phyloP scores from a whole-genome alignment of 306 rosid species.

The Sindora glabra region DNA sequence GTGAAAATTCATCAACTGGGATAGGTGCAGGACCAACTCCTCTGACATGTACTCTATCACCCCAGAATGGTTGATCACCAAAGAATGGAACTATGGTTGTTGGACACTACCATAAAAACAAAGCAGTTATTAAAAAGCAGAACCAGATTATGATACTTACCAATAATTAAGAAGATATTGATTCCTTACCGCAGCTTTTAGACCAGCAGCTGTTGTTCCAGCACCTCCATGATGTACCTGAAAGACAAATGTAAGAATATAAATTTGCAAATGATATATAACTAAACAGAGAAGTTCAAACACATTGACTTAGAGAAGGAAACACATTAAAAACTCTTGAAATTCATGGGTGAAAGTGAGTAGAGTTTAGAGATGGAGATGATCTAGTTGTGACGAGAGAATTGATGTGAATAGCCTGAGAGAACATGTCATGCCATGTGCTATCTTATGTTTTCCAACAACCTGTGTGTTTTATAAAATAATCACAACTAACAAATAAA shows the following conservation, averaged over 20 bases:
- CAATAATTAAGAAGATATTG: conserved; percentile 3
- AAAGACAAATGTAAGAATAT: conserved; percentile 10
- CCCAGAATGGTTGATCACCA: conserved; percentile 99
- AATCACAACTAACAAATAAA: no score
- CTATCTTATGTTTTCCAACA: no score
- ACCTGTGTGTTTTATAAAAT: no score
- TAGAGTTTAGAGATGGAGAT: neutral
- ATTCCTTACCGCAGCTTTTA: conserved; percentile 82
- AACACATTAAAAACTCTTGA: neutral
- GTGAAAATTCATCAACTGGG: conserved; percentile 86
- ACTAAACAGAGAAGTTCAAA: neutral
- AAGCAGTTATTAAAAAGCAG: neutral
- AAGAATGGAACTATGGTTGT: conserved; percentile 90
- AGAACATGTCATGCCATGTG: no score
- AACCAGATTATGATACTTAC: neutral
- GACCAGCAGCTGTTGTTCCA: conserved; percentile 99
- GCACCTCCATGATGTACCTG: conserved; percentile 99
- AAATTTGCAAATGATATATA: neutral
- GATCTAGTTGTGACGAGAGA: neutral
- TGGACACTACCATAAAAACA: conserved; percentile 63
- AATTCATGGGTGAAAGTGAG: no score
- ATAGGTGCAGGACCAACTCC: conserved; percentile 95
- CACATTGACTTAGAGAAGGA: neutral
- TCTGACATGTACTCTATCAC: conserved; percentile 86
- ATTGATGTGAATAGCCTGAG: neutral